A percentile compares a stretch with the other conserved stretches of the same genome.
Conservation (phyloP, 1,139 yeast species). For the Yamadazyma conglobata region DNA sequence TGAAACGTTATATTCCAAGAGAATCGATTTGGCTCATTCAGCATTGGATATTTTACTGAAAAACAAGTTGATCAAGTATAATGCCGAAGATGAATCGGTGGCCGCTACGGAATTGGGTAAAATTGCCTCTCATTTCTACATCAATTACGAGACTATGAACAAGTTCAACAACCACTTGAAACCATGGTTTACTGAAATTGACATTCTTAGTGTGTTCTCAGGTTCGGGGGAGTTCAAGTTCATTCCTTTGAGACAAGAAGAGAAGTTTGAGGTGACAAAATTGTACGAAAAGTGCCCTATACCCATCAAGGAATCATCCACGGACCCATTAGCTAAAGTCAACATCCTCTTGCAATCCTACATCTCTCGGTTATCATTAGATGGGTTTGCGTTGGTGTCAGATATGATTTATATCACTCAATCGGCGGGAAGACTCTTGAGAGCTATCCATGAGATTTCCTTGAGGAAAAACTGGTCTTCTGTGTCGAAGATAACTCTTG, state of each 20-base stretch:
- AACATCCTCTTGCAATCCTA: constrained; percentile 81
- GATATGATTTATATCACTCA: constrained; percentile 94
- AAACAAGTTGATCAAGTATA: constrained; percentile 58
- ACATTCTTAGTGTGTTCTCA: constrained; percentile 72
- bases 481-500: constrained; percentile 55
- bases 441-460: constrained; percentile 84
- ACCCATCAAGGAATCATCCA: constrained; percentile 72
- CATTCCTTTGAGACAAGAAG: constrained; percentile 85
- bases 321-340: constrained; percentile 75
- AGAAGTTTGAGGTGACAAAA: constrained; percentile 69
- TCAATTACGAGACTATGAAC: constrained; percentile 67
- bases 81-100: constrained; percentile 41
- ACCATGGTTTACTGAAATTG: constrained; percentile 68
- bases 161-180: constrained; percentile 59
- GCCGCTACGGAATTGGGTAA: constrained; percentile 73
- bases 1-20: constrained; percentile 36
- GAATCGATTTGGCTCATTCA: constrained; percentile 71
- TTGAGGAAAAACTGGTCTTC: constrained; percentile 70
- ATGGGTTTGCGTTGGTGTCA: constrained; percentile 87
- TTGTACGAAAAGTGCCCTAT: constrained; percentile 76
- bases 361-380: constrained; percentile 69
- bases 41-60: constrained; percentile 60
- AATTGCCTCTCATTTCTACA: constrained; percentile 85
- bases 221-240: constrained; percentile 81
- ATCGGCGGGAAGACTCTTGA: constrained; percentile 82